phyloP scores from a whole-genome alignment of 495 filamentous ascomycete genomes.

The Penicillium cosmopolitanum region DNA sequence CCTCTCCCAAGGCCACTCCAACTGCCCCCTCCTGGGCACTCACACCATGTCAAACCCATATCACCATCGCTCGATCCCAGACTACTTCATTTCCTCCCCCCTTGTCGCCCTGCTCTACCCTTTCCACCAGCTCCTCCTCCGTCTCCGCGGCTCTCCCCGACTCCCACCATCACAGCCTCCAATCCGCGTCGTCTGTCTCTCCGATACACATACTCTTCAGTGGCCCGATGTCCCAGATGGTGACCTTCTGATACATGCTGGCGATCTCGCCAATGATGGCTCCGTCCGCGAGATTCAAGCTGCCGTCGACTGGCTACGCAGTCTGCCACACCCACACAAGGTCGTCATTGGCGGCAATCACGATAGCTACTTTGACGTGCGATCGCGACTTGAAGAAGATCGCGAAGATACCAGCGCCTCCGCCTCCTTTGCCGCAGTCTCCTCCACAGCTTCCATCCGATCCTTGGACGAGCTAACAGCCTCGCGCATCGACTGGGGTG shows the following conservation, averaged over 20 bases:
- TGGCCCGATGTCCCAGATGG: constrained; percentile 68
- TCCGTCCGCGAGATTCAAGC: constrained; percentile 71
- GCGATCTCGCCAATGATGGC: constrained; percentile 79
- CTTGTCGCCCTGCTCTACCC: constrained; percentile 52
- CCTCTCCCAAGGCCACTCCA: too few relatives aligned
- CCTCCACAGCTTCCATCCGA: constrained; percentile 46
- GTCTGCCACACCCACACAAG: constrained; percentile 74
- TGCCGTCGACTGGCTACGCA: constrained; percentile 77
- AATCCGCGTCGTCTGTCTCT: constrained; percentile 84
- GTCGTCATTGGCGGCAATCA: constrained; percentile 90
- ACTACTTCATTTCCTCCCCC: constrained; percentile 55
- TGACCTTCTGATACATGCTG: constrained; percentile 87
- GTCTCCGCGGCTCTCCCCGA: constrained; percentile 64
- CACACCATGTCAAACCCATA: constrained; percentile 49
- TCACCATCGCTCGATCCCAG: constrained; percentile 47
- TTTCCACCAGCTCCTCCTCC: constrained; percentile 64
- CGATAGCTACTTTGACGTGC: constrained; percentile 76
- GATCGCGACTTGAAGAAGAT: constrained; percentile 49
- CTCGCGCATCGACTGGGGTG: constrained; percentile 56
- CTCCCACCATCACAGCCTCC: constrained; percentile 53
- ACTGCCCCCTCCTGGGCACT: not conserved
- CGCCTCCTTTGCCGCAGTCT: constrained; percentile 33
- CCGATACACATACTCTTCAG: constrained; percentile 81
- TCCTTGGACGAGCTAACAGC: constrained; percentile 43
- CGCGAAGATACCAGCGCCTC: constrained; percentile 27